These are phyloP conservation scores for Amylocystis lapponica DNA, from an alignment of 768 basidiomycete genomes.

Conservation along the genomic window DNA sequence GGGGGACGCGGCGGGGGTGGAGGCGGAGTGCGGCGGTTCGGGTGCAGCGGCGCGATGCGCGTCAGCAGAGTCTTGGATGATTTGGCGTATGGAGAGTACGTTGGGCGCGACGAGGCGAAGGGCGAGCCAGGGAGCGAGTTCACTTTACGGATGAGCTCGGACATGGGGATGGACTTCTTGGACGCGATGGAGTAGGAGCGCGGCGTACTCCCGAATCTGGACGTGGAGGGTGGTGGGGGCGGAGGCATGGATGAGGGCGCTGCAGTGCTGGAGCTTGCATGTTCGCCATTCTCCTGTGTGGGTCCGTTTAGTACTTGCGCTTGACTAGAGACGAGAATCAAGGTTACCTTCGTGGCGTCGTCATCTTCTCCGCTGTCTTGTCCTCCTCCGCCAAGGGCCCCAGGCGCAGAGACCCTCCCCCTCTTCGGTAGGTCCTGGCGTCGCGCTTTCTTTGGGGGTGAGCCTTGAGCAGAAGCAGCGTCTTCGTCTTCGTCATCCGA, in stretches of 20 bases:
- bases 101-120: conserved; percentile 31
- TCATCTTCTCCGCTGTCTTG: conserved; percentile 7
- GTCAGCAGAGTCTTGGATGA: conserved; percentile 57
- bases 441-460: conserved; percentile 11
- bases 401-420: background rate
- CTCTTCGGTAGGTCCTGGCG: background rate
- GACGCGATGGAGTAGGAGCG: conserved; percentile 39
- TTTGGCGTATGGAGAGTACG: conserved; percentile 64
- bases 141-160: conserved; percentile 69
- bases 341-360: background rate
- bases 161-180: conserved; percentile 56
- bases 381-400: background rate
- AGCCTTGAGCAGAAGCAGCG: conserved; percentile 4
- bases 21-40: conserved; percentile 67
- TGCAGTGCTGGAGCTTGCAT: background rate
- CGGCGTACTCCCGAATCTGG: conserved; percentile 5
- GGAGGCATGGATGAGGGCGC: conserved; percentile 5
- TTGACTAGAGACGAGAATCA: background rate
- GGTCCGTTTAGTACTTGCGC: background rate
- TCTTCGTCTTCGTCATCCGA: conserved; percentile 18
- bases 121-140: conserved; percentile 64
- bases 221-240: conserved; percentile 3
- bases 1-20: conserved; percentile 67
- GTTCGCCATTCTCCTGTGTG: conserved; percentile 2
- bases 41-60: conserved; percentile 71